Evolutionary conservation across 164 flowering plant species (phyloP).

Genomic region (Warburgia ugandensis): DNA sequence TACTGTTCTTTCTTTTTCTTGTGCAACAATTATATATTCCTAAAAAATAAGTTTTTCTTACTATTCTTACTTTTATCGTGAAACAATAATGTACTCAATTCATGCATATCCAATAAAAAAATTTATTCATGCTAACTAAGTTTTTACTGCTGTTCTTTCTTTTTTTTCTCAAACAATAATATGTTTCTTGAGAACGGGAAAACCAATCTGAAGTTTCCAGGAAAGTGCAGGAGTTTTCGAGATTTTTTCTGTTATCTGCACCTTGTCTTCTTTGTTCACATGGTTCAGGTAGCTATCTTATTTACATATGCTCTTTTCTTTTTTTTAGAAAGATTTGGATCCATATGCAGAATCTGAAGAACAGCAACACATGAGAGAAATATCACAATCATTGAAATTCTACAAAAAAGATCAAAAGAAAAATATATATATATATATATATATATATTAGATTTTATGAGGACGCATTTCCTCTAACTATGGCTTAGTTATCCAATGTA

Average conservation of each 20-base stretch:
- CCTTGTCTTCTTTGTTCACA: neutral
- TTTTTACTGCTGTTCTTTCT: no score
- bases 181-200: no score
- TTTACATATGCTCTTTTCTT: neutral
- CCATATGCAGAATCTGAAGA: slow-evolving; percentile 3
- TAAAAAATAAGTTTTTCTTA: no score
- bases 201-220: neutral
- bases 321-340: slow-evolving; percentile 5
- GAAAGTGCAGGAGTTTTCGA: neutral
- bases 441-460: neutral
- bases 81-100: no score
- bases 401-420: neutral
- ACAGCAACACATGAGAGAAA: neutral
- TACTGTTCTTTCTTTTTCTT: neutral
- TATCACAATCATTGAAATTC: neutral
- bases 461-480: neutral
- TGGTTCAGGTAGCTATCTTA: no score
- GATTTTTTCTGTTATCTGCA: neutral
- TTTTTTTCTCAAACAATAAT: no score
- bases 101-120: no score
- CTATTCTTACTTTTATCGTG: no score
- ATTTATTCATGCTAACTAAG: no score
- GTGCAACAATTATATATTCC: neutral
- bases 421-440: no score
- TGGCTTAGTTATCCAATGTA: no score